Evolutionary conservation across 2,329 filamentous ascomycete genomes (phyloP), one percentile per base, ranked within the genome.

Genomic region (Colletotrichum sp.): DNA sequence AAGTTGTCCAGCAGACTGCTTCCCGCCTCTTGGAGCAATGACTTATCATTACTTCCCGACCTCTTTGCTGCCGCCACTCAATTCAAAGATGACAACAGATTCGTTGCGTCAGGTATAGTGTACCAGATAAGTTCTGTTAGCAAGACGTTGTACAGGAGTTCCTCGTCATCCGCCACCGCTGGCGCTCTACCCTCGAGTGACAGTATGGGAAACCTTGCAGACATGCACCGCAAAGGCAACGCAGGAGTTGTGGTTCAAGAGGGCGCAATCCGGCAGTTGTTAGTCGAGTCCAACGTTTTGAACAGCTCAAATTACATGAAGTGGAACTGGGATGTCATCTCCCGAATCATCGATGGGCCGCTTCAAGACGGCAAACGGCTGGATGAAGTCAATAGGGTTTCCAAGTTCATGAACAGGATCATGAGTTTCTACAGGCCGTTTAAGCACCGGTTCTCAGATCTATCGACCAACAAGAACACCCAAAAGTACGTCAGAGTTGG

Each of bases 41-140:
- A 95, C 64, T 87, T 99, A 28, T 97, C 99, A 81, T 91, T 98
- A 8, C 90, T 99, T 22, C 97, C 97, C 1, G 94, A 96, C 76
- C 88, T 98, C 2, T 94, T 99, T 80, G 89, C 93, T 8, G 92
- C 93, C 1, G 95, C 96, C 6, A 90, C 94, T 3, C 90, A 92
- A 39, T 95, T 96, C 79, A 88, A 91, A 27, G 89, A 92, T 25
- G 92, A 96, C 34, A 90, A 92, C 28, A 93, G 95, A 70, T 96
- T 96, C 79, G 89, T 94, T 72, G 95, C 96, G 8, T 96, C 95
- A 9, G 93, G 95, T 9, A 97, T 97, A 22, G 95, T 99, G 15
- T 99, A 98, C 81, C 97, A 98, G 82, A 98, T 99, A 70, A 98
- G 98, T 86, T 98, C 96, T 82, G 96, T 99, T 78, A 99, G 96